Evolutionary conservation across 225 moss, liverwort and hornwort species (phyloP).

Genomic region (Polytrichum formosum): DNA sequence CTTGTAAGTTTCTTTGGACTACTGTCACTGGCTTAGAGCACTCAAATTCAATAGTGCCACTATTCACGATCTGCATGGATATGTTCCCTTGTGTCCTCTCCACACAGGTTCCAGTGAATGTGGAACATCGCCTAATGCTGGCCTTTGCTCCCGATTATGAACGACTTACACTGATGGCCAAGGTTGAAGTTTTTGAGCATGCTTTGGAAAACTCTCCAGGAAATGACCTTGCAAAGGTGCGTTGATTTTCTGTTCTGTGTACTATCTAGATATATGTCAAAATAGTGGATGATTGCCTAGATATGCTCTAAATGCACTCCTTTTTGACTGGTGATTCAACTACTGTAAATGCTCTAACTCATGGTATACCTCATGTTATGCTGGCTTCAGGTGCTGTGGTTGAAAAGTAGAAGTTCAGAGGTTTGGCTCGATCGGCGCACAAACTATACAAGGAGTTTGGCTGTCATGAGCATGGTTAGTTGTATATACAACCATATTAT

Average conservation of each 20-base stretch:
- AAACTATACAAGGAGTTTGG: conserved; percentile 95
- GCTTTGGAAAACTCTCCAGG: conserved; percentile 82
- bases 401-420: conserved; percentile 98
- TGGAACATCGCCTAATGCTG: conserved; percentile 92
- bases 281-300: too few species aligned
- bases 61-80: too few species aligned
- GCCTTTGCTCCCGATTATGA: conserved; percentile 95
- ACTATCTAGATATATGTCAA: too few species aligned
- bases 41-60: too few species aligned
- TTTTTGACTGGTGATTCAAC: too few species aligned
- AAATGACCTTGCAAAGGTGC: conserved; percentile 93
- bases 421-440: conserved; percentile 98
- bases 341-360: too few species aligned
- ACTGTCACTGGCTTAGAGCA: too few species aligned
- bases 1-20: too few species aligned
- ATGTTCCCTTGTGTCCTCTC: not conserved
- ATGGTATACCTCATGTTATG: not conserved
- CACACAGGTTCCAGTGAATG: conserved; percentile 66
- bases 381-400: conserved; percentile 69
- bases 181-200: conserved; percentile 97
- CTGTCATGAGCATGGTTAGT: conserved; percentile 98
- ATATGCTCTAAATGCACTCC: too few species aligned
- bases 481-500: not conserved
- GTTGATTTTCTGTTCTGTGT: not conserved
- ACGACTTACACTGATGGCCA: conserved; percentile 91